These are phyloP conservation scores for Sphagnum fallax DNA, from an alignment of 228 moss, liverwort and hornwort species.

Conservation along the genomic window DNA sequence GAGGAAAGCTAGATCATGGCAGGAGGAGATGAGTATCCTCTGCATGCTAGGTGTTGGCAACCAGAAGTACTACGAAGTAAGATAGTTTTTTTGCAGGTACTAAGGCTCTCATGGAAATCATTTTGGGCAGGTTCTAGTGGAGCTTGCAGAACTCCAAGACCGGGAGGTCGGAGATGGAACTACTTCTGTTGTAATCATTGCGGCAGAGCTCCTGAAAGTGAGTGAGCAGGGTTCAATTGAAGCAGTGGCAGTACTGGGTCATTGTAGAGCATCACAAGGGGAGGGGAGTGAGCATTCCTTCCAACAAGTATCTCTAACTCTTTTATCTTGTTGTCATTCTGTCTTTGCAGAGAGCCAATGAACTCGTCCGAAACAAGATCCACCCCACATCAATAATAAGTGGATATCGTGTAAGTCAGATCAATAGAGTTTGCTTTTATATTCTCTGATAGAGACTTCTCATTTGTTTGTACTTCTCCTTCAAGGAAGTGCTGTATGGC, in stretches of 20 bases:
- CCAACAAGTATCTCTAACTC: too few species aligned
- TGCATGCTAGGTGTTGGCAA: too few species aligned
- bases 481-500: background rate
- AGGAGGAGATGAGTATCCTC: too few species aligned
- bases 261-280: too few species aligned
- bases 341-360: conserved; percentile 75
- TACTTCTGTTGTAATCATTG: conserved; percentile 86
- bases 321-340: background rate
- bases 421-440: background rate
- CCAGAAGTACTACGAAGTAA: too few species aligned
- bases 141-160: conserved; percentile 82
- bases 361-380: conserved; percentile 85
- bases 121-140: conserved; percentile 60
- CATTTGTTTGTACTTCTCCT: background rate
- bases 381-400: conserved; percentile 94
- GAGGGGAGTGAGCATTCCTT: too few species aligned
- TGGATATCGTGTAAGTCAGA: conserved; percentile 61
- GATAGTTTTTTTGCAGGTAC: too few species aligned
- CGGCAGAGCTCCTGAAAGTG: conserved; percentile 91
- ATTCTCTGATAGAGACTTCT: background rate
- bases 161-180: conserved; percentile 89
- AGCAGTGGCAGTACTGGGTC: too few species aligned
- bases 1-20: too few species aligned
- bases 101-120: too few species aligned
- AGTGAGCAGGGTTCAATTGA: too few species aligned